These are phyloP conservation scores for Fusarium liriodendri DNA, from an alignment of 2,329 filamentous ascomycete species.

Conservation along the genomic window DNA sequence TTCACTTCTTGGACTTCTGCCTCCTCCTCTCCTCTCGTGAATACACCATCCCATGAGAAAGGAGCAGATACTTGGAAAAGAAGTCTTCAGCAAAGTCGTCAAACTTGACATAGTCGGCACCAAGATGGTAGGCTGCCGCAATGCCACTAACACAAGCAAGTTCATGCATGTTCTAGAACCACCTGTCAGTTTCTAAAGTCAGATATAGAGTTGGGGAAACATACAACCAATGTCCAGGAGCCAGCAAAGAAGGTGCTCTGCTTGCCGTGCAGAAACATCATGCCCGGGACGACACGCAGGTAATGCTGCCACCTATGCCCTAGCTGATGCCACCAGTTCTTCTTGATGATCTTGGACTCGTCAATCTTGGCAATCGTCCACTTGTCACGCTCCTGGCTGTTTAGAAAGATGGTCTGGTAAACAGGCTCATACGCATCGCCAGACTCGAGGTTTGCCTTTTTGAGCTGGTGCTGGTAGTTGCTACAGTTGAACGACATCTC, in stretches of 20 bases:
- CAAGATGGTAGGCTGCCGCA: conserved; percentile 75
- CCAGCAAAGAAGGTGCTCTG: conserved; percentile 73
- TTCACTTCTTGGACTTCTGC: conserved; percentile 9
- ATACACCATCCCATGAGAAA: conserved; percentile 58
- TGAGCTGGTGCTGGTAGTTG: conserved; percentile 80
- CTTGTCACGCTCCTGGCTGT: conserved; percentile 65
- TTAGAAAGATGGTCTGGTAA: conserved; percentile 77
- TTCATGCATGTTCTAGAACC: conserved; percentile 72
- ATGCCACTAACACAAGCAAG: conserved; percentile 78
- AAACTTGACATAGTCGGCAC: conserved; percentile 71
- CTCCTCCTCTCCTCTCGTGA: conserved; percentile 48
- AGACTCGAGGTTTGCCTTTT: conserved; percentile 46
- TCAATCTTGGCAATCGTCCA: conserved; percentile 72
- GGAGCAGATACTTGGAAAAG: conserved; percentile 58
- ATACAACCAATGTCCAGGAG: conserved; percentile 75
- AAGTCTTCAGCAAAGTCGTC: conserved; percentile 64
- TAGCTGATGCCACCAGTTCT: conserved; percentile 76
- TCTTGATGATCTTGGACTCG: conserved; percentile 68
- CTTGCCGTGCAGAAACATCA: conserved; percentile 78
- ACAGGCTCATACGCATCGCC: conserved; percentile 64
- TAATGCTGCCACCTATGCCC: conserved; percentile 74
- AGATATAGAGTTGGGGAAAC: conserved; percentile 15
- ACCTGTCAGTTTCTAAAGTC: neutral
- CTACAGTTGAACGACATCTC: conserved; percentile 82
- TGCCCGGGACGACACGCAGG: conserved; percentile 72